Base-by-base conservation (phyloP, 1,284 basidiomycete genomes). In the Fomitopsis schrenkii region DNA sequence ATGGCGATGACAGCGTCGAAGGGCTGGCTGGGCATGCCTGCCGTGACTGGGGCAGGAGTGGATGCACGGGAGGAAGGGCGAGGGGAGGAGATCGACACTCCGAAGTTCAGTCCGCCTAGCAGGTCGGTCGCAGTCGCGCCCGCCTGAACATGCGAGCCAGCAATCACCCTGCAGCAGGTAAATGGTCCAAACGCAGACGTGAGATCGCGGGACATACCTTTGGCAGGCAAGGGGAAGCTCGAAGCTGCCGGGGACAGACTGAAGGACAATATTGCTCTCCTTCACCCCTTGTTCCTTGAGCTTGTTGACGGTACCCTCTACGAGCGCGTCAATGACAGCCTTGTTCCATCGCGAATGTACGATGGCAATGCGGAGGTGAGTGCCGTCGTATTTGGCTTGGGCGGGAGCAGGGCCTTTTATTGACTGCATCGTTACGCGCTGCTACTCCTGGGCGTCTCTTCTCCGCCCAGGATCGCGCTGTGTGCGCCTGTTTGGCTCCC, bases 1-100 rank as follows among this genome's bases (percentile, higher is more conserved):
- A 99, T 95, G 44, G 95, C 94, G 72, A 99, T 97, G 66, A 98
- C 88, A 12, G 95, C 97, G 76, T 97, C 92, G 68, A 98, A 96
- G 0, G 94, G 88, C 61, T 84, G 82, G 55, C 81, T 84, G 10
- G 85, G 81, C 69, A 81, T 76, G 41, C 74, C 70, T 6, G 66
- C 65, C 8, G 71, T 71, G n/a, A 68, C 73, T 2, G 78, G 79
- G 6, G 78, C 80, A 19, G 82, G 84, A 0, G 84, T 82, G 15
- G 76, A 76, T 0, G 82, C 73, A 55, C 82, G 80, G 54, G 83
- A 81, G n/a, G 64, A 65, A 9, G 76, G 71, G 50, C 79, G 75
- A 42, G 79, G 72, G 36, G 79, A 69, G 40, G 73, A 59, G 33
- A 74, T 68, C 53, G 76, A 67, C 62, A 66, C 63, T 26, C 75